Evolutionary conservation across 2,329 filamentous ascomycete species (phyloP).

Genomic region (Trichoderma breve): DNA sequence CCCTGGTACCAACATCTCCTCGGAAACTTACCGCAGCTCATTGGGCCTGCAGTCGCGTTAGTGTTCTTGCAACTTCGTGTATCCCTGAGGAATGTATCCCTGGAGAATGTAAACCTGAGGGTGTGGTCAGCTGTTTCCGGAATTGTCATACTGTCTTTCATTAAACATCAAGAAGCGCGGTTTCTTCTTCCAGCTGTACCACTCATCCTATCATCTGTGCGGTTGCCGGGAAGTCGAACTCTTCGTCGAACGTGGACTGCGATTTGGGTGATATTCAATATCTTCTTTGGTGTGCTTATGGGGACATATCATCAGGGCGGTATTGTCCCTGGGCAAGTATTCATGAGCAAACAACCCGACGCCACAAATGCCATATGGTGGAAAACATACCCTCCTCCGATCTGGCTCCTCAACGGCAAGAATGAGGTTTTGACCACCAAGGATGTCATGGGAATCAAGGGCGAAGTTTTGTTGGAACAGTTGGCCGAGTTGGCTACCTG

Average conservation of each 20-base stretch:
- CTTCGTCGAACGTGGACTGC: conserved; percentile 55
- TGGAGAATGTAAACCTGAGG: conserved; percentile 37
- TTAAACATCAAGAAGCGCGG: conserved; percentile 77
- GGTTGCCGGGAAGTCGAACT: conserved; percentile 56
- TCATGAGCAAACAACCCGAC: conserved; percentile 67
- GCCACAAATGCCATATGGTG: conserved; percentile 74
- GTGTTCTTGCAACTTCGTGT: conserved; percentile 57
- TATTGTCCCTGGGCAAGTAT: conserved; percentile 71
- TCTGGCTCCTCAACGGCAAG: conserved; percentile 75
- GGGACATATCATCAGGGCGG: conserved; percentile 81
- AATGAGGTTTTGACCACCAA: conserved; percentile 68
- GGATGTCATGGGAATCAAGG: conserved; percentile 72
- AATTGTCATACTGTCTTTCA: conserved; percentile 66
- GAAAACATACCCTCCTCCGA: conserved; percentile 81
- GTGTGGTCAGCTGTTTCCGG: conserved; percentile 74
- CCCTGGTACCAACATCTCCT: conserved; percentile 75
- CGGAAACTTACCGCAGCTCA: conserved; percentile 65
- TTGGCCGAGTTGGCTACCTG: conserved; percentile 61
- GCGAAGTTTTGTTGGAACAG: conserved; percentile 57
- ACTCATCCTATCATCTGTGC: conserved; percentile 71
- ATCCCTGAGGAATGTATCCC: conserved; percentile 34
- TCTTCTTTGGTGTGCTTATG: conserved; percentile 67
- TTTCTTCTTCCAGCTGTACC: conserved; percentile 75
- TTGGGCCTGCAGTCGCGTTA: conserved; percentile 66
- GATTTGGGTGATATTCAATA: conserved; percentile 69